Evolutionary conservation across 345 rosid species (phyloP).

Genomic region (Bretschneidera sinensis): DNA sequence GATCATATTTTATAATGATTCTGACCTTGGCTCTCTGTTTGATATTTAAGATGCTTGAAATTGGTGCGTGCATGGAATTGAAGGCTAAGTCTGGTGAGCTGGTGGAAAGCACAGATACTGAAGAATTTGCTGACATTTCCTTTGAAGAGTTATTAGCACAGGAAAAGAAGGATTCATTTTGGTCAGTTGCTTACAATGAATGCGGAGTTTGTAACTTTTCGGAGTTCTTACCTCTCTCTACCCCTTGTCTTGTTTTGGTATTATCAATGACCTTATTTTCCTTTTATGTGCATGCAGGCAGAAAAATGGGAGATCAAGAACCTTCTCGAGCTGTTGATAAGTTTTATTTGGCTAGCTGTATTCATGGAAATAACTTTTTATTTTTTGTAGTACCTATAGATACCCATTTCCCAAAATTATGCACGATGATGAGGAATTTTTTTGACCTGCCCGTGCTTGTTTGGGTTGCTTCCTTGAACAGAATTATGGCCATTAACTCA

Average conservation of each 20-base stretch:
- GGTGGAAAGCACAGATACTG: slow-evolving; percentile 37
- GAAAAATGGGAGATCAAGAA: slow-evolving; percentile 59
- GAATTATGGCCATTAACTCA: background rate
- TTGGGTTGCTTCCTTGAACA: background rate
- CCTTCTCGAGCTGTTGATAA: slow-evolving; percentile 29
- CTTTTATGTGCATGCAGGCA: slow-evolving; percentile 47
- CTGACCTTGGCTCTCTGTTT: slow-evolving; percentile 15
- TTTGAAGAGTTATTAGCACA: slow-evolving; percentile 86
- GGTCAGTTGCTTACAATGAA: slow-evolving; percentile 41
- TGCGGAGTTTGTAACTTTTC: background rate
- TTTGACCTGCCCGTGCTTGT: background rate
- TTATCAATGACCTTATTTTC: slow-evolving; percentile 15
- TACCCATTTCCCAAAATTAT: background rate
- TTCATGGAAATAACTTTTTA: background rate
- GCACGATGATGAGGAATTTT: background rate
- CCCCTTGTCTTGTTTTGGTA: too few relatives aligned
- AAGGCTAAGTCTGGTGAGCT: slow-evolving; percentile 40
- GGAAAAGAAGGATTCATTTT: slow-evolving; percentile 86
- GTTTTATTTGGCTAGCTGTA: background rate
- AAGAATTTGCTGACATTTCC: slow-evolving; percentile 61
- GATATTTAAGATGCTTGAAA: slow-evolving; percentile 64
- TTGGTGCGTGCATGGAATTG: slow-evolving; percentile 53
- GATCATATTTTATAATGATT: slow-evolving; percentile 2
- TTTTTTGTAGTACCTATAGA: slow-evolving; percentile 12
- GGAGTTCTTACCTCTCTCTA: background rate